These are phyloP conservation scores for Pichia sp. DNA, from an alignment of 1,139 yeast species.

Conservation along the genomic window DNA sequence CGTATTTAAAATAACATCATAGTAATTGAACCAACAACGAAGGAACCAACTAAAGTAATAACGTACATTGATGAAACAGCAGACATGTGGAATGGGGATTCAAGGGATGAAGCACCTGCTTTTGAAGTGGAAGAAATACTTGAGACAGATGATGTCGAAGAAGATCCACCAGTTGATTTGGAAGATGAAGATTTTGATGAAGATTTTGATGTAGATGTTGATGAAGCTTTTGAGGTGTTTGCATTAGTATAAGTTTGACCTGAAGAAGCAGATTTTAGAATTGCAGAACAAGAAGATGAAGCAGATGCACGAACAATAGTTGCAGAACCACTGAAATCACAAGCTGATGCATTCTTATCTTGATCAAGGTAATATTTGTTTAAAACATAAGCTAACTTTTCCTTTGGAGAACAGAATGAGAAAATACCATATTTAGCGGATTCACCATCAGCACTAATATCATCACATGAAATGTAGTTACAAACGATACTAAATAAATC, in stretches of 20 bases:
- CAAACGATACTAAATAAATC: slow-evolving; percentile 55
- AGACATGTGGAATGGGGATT: slow-evolving; percentile 13
- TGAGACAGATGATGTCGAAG: slow-evolving; percentile 26
- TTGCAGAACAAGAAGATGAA: slow-evolving; percentile 35
- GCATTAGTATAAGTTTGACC: slow-evolving; percentile 33
- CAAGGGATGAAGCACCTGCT: slow-evolving; percentile 16
- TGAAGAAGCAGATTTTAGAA: slow-evolving; percentile 36
- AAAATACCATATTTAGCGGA: slow-evolving; percentile 57
- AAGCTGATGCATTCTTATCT: slow-evolving; percentile 42
- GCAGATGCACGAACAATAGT: slow-evolving; percentile 27
- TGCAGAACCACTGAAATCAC: slow-evolving; percentile 67
- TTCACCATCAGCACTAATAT: slow-evolving; percentile 55
- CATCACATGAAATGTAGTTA: slow-evolving; percentile 44
- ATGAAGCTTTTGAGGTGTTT: slow-evolving; percentile 11
- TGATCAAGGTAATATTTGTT: slow-evolving; percentile 56
- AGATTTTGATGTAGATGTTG: slow-evolving; percentile 22
- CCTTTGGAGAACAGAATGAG: slow-evolving; percentile 59
- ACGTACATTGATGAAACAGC: slow-evolving; percentile 11
- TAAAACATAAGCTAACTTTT: slow-evolving; percentile 56
- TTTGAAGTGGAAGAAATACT: slow-evolving; percentile 16
- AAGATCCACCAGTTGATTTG: neutral
- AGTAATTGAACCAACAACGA: slow-evolving; percentile 9
- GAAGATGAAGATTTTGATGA: slow-evolving; percentile 17
- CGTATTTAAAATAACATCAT: slow-evolving; percentile 9
- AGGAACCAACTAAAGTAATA: slow-evolving; percentile 8